These are phyloP conservation scores for Sporothrix inflata DNA, from an alignment of 2,329 filamentous ascomycete genomes.

Conservation along the genomic window DNA sequence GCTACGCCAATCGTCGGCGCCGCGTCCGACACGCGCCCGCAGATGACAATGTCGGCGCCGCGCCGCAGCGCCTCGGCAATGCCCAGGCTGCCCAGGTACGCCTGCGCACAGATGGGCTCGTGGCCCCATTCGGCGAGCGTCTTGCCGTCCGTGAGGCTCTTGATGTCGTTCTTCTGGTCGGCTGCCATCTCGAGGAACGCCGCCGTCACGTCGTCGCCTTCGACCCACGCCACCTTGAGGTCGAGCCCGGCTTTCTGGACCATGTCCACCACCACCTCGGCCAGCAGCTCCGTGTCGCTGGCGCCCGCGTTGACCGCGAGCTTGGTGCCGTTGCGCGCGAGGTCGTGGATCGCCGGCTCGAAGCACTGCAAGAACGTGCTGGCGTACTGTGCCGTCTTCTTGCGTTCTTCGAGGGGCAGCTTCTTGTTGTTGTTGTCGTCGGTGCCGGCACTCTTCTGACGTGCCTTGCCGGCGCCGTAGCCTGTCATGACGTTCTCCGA, in stretches of 20 bases:
- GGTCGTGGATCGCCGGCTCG: conserved; percentile 38
- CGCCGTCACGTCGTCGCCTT: conserved; percentile 40
- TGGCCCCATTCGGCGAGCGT: conserved; percentile 32
- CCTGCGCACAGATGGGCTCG: conserved; percentile 32
- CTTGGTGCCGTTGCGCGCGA: conserved; percentile 38
- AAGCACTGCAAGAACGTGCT: conserved; percentile 41
- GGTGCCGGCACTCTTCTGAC: background rate
- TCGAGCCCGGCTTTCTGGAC: conserved; percentile 35
- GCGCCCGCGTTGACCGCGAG: conserved; percentile 42
- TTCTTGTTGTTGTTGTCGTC: conserved; percentile 32
- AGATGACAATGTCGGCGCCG: conserved; percentile 37
- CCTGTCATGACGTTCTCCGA: conserved; percentile 33
- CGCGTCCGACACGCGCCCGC: conserved; percentile 36
- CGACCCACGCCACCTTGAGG: conserved; percentile 41
- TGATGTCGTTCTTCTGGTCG: conserved; percentile 28
- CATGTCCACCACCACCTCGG: conserved; percentile 30
- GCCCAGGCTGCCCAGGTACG: conserved; percentile 36
- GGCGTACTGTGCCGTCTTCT: conserved; percentile 37
- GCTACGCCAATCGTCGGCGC: conserved; percentile 34
- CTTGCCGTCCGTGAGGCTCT: conserved; percentile 30
- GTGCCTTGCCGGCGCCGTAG: conserved; percentile 28
- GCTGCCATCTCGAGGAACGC: conserved; percentile 29
- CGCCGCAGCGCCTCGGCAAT: conserved; percentile 31
- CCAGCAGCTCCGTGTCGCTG: conserved; percentile 37
- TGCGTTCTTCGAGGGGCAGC: conserved; percentile 33